Percentiles rank a stretch among this genome's conserved stretches.
Evolutionary conservation across 352 stramenopile genomes (phyloP).

Genomic region (Phytopythium montanum): DNA sequence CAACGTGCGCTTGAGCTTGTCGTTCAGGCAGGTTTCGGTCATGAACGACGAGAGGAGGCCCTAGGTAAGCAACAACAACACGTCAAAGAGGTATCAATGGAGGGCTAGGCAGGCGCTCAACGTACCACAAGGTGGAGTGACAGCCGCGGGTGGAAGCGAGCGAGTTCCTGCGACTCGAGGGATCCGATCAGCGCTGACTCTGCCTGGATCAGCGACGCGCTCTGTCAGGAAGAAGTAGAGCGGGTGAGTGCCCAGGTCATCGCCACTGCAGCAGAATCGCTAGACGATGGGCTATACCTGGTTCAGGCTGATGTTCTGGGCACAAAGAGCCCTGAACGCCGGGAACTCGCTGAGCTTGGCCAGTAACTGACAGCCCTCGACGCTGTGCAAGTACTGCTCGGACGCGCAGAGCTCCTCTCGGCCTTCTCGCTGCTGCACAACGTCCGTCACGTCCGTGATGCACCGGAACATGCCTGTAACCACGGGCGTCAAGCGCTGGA

Average conservation of each 20-base stretch:
- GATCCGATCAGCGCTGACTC: constrained; percentile 53
- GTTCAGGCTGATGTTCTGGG: constrained; percentile 61
- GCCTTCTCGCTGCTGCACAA: constrained; percentile 42
- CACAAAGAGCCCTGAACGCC: constrained; percentile 41
- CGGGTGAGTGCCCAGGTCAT: not conserved
- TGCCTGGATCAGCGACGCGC: constrained; percentile 59
- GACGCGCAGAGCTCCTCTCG: constrained; percentile 41
- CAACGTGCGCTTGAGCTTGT: constrained; percentile 65
- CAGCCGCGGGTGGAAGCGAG: constrained; percentile 59
- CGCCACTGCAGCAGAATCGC: not conserved
- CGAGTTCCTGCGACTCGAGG: constrained; percentile 42
- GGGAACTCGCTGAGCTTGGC: constrained; percentile 51
- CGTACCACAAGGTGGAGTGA: constrained; percentile 70
- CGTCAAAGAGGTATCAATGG: too few relatives aligned
- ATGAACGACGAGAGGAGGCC: constrained; percentile 56
- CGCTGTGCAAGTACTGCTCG: constrained; percentile 67
- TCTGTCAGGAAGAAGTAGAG: constrained; percentile 22
- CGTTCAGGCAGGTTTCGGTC: constrained; percentile 40
- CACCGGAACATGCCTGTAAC: constrained; percentile 54
- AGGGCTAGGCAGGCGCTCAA: not conserved
- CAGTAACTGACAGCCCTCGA: constrained; percentile 57
- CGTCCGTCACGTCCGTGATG: constrained; percentile 34
- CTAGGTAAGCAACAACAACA: constrained; percentile 15
- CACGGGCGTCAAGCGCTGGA: constrained; percentile 41
- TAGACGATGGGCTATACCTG: constrained; percentile 36